Conservation (phyloP, 73 alveolate genomes). For the Diophrys sp. region DNA sequence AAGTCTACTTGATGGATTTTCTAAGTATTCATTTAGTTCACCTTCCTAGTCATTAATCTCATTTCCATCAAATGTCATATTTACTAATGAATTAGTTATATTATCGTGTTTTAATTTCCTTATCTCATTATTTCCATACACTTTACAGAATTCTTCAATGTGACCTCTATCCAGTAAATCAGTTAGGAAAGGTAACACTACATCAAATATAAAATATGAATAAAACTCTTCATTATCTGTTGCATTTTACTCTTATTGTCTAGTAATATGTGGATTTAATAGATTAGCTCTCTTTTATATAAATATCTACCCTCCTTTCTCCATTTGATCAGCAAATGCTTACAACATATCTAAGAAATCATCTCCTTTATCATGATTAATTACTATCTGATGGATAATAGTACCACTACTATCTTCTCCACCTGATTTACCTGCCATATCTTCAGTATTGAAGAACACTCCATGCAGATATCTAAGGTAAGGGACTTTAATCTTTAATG, state of each 20-base stretch:
- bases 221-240: not conserved
- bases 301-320: not conserved
- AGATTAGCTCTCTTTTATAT: not conserved
- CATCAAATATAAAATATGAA: constrained; percentile 2
- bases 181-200: not conserved
- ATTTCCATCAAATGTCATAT: not conserved
- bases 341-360: not conserved
- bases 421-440: not conserved
- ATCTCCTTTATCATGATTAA: constrained; percentile 1
- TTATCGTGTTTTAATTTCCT: not conserved
- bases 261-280: not conserved
- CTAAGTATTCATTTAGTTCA: not conserved
- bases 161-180: not conserved
- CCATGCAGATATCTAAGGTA: constrained; percentile 6
- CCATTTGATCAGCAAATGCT: not conserved
- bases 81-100: not conserved
- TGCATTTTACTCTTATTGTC: not conserved
- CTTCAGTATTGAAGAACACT: constrained; percentile 1
- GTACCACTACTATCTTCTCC: not conserved
- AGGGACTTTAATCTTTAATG: not conserved
- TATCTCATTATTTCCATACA: not conserved
- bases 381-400: not conserved
- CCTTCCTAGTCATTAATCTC: not conserved
- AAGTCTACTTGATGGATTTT: not conserved
- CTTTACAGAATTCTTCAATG: constrained; percentile 10